Evolutionary conservation across 305 asterid species (phyloP), one percentile per base, ranked within the genome.

Genomic region (Rubia balearica): DNA sequence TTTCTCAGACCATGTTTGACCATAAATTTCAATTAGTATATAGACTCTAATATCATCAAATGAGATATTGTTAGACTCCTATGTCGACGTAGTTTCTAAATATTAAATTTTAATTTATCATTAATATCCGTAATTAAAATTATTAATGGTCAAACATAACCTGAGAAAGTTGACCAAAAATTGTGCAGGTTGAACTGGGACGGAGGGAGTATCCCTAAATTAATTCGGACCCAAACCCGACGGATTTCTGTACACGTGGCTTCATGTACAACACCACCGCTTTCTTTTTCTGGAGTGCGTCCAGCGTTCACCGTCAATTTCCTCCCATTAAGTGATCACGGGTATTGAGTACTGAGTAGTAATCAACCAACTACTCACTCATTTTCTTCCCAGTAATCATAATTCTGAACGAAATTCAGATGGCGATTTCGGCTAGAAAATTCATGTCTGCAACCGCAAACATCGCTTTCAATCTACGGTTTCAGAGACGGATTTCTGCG

Each of bases 401-500:
- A 46, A 38, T n/a, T 63, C 24, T 17, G 68, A 63, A 3, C 68
- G 8, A 7, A 12, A 41, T 19, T 53, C 63, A 11, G 19, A 69
- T 75, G 73, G 74, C 74, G 48, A 62, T 69, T 67, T 48, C 66
- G 51, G 17, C 30, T 61, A 59, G 72, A 57, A 74, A 59, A 62
- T 67, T 72, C 43, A 60, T 56, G 70, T 21, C 70, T 41, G 22
- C 61, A 21, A 41, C 71, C 7, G 41, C 55, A 55, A 17, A 49
- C 27, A 17, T 22, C n/a, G 65, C 22, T 13, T 24, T 24, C 8
- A 60, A 17, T 5, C 75, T 81, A 33, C 73, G 82, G 77, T 76
- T 79, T 74, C 63, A 66, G 63, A 79, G 90, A 72, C 78, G 83
- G 83, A 70, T 82, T 77, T 84, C 82, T 56, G 73, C 60, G 56